phyloP scores from a whole-genome alignment of 192 early-diverging fungal genomes.

The Martensiomyces pterosporus region DNA sequence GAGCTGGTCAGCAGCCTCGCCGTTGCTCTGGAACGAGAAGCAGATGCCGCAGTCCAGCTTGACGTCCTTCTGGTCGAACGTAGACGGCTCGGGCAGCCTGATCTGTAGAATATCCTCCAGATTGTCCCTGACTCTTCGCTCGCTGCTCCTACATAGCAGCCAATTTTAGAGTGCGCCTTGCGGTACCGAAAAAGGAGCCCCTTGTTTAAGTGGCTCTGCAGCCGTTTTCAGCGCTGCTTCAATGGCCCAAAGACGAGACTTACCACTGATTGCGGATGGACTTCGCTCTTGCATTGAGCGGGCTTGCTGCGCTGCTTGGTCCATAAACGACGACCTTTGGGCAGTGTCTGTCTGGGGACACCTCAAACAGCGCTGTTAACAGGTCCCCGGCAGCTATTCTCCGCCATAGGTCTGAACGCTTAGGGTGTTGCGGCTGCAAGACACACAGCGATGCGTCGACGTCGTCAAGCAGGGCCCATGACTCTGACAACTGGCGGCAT shows the following conservation, averaged over 20 bases:
- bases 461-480: slow-evolving; percentile 31
- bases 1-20: slow-evolving; percentile 30
- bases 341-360: slow-evolving; percentile 14
- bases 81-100: slow-evolving; percentile 10
- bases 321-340: slow-evolving; percentile 35
- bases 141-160: no score
- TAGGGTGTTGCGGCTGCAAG: slow-evolving; percentile 28
- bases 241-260: neutral
- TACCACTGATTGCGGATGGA: slow-evolving; percentile 8
- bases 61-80: slow-evolving; percentile 15
- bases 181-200: no score
- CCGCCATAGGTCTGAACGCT: slow-evolving; percentile 31
- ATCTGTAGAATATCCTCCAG: slow-evolving; percentile 14
- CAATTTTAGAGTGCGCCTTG: no score
- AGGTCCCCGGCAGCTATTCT: slow-evolving; percentile 26
- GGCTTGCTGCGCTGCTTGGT: slow-evolving; percentile 13
- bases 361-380: slow-evolving; percentile 20
- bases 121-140: slow-evolving; percentile 11
- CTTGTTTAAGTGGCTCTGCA: no score
- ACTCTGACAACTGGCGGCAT: slow-evolving; percentile 11
- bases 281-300: slow-evolving; percentile 21
- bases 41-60: slow-evolving; percentile 48
- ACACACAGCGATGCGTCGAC: slow-evolving; percentile 32
- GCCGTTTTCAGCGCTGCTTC: no score
- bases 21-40: slow-evolving; percentile 20